Percentiles rank a stretch among this genome's conserved stretches.
These are phyloP conservation scores for Ceratocystis colombiana DNA, from an alignment of 2,329 filamentous ascomycete genomes.

Conservation along the genomic window DNA sequence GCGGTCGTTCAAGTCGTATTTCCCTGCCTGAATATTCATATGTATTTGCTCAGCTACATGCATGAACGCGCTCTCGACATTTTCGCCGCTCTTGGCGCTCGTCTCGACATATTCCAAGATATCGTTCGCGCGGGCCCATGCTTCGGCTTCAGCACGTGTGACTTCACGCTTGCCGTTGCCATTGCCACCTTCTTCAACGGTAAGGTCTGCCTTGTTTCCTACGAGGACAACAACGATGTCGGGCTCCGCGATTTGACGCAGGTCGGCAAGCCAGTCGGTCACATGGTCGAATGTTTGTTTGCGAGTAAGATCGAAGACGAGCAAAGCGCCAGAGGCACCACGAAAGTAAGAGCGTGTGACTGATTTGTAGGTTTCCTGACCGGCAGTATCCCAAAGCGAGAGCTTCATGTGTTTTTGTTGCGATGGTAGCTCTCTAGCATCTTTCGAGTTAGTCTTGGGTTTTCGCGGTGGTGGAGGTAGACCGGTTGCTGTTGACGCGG, in stretches of 20 bases:
- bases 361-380: conserved; percentile 94
- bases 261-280: conserved; percentile 86
- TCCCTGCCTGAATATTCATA: conserved; percentile 89
- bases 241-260: conserved; percentile 88
- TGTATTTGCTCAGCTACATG: conserved; percentile 93
- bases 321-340: conserved; percentile 58
- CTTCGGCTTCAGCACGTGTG: conserved; percentile 69
- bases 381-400: conserved; percentile 89
- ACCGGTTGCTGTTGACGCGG: conserved; percentile 30
- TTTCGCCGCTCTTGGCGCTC: conserved; percentile 87
- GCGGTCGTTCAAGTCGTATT: conserved; percentile 88
- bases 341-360: conserved; percentile 92
- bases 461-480: conserved; percentile 45
- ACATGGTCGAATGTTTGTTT: conserved; percentile 77
- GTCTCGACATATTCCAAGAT: conserved; percentile 94
- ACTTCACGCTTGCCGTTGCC: conserved; percentile 58
- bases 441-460: conserved; percentile 27
- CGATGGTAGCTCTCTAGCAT: background rate
- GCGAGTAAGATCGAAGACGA: conserved; percentile 91
- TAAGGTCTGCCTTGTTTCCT: conserved; percentile 87
- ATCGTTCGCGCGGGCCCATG: conserved; percentile 77
- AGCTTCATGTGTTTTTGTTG: conserved; percentile 79
- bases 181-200: conserved; percentile 33
- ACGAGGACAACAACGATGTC: conserved; percentile 91
- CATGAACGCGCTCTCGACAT: conserved; percentile 86